These are phyloP conservation scores for Blastobotrys chiropterorum DNA, from an alignment of 805 yeast genomes.

Conservation along the genomic window DNA sequence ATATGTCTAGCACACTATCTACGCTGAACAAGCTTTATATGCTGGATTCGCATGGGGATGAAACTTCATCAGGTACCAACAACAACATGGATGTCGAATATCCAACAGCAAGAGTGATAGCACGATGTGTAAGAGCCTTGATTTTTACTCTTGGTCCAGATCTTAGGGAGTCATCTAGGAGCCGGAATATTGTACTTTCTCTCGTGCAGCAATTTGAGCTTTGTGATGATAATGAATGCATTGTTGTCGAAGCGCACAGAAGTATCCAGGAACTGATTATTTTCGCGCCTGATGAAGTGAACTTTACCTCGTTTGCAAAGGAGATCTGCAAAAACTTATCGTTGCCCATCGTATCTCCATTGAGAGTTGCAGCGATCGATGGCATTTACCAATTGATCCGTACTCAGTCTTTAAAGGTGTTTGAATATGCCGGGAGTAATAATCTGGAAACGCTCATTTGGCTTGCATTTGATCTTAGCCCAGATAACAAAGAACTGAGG, in stretches of 20 bases:
- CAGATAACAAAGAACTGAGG: constrained; percentile 39
- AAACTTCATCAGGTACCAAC: constrained; percentile 38
- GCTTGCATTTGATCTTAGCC: constrained; percentile 47
- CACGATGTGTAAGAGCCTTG: constrained; percentile 40
- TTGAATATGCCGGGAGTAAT: constrained; percentile 35
- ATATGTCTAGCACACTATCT: constrained; percentile 40
- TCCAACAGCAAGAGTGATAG: constrained; percentile 41
- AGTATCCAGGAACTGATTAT: constrained; percentile 42
- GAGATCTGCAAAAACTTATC: constrained; percentile 13
- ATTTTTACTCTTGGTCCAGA: constrained; percentile 56
- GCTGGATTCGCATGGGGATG: constrained; percentile 46
- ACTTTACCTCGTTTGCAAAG: constrained; percentile 26
- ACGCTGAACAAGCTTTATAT: constrained; percentile 36
- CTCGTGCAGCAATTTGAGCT: constrained; percentile 32
- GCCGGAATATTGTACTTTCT: constrained; percentile 20
- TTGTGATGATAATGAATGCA: constrained; percentile 28
- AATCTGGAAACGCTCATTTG: constrained; percentile 51
- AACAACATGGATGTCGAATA: constrained; percentile 44
- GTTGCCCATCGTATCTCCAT: constrained; percentile 13
- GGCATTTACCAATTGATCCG: constrained; percentile 56
- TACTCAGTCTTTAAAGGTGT: constrained; percentile 42
- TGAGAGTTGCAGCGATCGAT: constrained; percentile 41
- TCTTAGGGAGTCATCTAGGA: constrained; percentile 25
- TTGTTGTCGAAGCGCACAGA: constrained; percentile 34
- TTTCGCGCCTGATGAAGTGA: constrained; percentile 38